phyloP scores from a whole-genome alignment of 345 rosid genomes.

The Aquilaria malaccensis region DNA sequence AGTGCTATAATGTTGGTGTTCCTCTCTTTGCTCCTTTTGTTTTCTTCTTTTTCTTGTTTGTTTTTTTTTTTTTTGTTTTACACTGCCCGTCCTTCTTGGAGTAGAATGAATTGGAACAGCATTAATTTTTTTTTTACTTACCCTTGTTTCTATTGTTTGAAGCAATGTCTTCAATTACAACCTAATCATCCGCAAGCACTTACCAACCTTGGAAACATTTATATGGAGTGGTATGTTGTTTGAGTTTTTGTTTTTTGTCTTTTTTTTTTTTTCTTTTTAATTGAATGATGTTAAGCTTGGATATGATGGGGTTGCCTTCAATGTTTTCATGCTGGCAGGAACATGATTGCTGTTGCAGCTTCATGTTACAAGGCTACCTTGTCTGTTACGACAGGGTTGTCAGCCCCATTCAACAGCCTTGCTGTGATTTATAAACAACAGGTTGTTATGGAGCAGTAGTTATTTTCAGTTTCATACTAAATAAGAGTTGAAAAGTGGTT shows the following conservation, averaged over 20 bases:
- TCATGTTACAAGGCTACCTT: slow-evolving; percentile 83
- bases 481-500: not conserved
- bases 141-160: slow-evolving; percentile 24
- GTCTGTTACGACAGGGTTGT: slow-evolving; percentile 85
- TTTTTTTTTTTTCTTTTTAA: not conserved
- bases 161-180: slow-evolving; percentile 93
- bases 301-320: not conserved
- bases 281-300: not conserved
- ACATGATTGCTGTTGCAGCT: slow-evolving; percentile 75
- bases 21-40: not conserved
- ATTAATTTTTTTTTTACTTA: slow-evolving; percentile 14
- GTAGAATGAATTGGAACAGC: too few species aligned
- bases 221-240: slow-evolving; percentile 83
- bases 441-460: slow-evolving; percentile 31
- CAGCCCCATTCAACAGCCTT: slow-evolving; percentile 96
- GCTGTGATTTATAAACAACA: slow-evolving; percentile 97
- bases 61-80: not conserved
- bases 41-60: not conserved
- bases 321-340: slow-evolving; percentile 42
- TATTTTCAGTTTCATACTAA: slow-evolving; percentile 1
- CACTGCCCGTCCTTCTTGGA: slow-evolving; percentile 8
- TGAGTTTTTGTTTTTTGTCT: not conserved
- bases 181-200: slow-evolving; percentile 96
- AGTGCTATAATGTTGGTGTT: slow-evolving; percentile 75
- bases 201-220: slow-evolving; percentile 94